These are phyloP conservation scores for Cordyceps pruinosa DNA, from an alignment of 2,329 filamentous ascomycete species.

Conservation along the genomic window DNA sequence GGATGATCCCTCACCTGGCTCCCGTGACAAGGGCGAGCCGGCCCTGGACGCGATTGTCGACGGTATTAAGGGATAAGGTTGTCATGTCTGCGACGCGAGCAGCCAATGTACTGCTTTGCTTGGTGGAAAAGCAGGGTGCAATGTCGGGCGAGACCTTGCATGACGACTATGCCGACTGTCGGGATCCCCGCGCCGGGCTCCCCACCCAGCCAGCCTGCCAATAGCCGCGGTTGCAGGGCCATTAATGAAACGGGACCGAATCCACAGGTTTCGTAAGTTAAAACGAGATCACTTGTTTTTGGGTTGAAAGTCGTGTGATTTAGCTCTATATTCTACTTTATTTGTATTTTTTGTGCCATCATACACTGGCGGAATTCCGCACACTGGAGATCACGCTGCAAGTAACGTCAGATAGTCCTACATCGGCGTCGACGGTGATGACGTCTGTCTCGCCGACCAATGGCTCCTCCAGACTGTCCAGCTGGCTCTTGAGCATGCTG, in stretches of 20 bases:
- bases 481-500: slow-evolving; percentile 60
- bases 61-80: slow-evolving; percentile 1
- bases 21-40: slow-evolving; percentile 28
- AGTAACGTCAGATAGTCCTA: slow-evolving; percentile 9
- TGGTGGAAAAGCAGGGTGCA: not conserved
- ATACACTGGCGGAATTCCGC: not conserved
- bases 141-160: not conserved
- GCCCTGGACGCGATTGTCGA: slow-evolving; percentile 16
- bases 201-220: not conserved
- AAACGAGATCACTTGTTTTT: not conserved
- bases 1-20: slow-evolving; percentile 20
- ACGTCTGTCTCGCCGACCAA: slow-evolving; percentile 32
- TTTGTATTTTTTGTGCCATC: not conserved
- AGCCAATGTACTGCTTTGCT: not conserved
- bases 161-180: not conserved
- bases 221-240: not conserved
- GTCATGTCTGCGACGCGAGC: slow-evolving; percentile 5
- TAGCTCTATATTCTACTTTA: not conserved
- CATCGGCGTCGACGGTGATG: slow-evolving; percentile 32
- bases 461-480: slow-evolving; percentile 58
- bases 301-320: not conserved
- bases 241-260: not conserved
- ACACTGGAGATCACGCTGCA: not conserved
- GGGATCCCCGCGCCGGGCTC: not conserved
- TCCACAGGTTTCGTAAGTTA: not conserved